A percentile compares a stretch with the other conserved stretches of the same genome.
Evolutionary conservation across 2,329 filamentous ascomycete genomes (phyloP).

Genomic region (Penicillium sp.): DNA sequence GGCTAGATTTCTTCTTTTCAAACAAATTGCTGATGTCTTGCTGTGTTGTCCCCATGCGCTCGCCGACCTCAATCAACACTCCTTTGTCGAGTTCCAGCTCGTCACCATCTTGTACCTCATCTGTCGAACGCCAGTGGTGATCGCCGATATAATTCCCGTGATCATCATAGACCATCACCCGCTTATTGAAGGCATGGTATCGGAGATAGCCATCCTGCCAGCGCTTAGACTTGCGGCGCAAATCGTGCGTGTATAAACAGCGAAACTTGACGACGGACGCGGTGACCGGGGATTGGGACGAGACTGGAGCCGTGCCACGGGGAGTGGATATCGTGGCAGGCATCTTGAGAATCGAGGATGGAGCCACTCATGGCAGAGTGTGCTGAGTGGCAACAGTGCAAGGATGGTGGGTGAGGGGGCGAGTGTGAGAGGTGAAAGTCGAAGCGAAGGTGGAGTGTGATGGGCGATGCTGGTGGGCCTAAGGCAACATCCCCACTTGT

Average conservation of each 20-base stretch:
- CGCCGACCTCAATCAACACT: slow-evolving; percentile 78
- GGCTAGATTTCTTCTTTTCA: slow-evolving; percentile 63
- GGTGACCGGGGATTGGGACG: slow-evolving; percentile 63
- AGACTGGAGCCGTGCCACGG: slow-evolving; percentile 39
- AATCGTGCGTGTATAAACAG: slow-evolving; percentile 85
- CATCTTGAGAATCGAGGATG: slow-evolving; percentile 23
- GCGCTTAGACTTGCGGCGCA: slow-evolving; percentile 83
- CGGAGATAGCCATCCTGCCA: slow-evolving; percentile 92
- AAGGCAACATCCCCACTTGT: no score
- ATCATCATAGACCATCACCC: slow-evolving; percentile 88
- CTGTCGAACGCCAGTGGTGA: slow-evolving; percentile 74
- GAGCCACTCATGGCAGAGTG: no score
- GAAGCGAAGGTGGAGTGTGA: no score
- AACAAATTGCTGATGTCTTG: slow-evolving; percentile 79
- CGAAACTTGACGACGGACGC: slow-evolving; percentile 79
- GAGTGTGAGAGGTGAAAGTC: neutral
- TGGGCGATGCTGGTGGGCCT: neutral
- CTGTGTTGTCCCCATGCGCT: slow-evolving; percentile 71
- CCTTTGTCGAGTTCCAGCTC: slow-evolving; percentile 79
- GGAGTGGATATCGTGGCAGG: slow-evolving; percentile 28
- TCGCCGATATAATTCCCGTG: slow-evolving; percentile 81
- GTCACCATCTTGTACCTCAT: slow-evolving; percentile 76
- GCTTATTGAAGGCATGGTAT: slow-evolving; percentile 88
- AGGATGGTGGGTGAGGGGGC: neutral
- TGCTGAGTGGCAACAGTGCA: no score